phyloP scores from a whole-genome alignment of 371 early-diverging fungal genomes.

The Syncephalastrum sp. region DNA sequence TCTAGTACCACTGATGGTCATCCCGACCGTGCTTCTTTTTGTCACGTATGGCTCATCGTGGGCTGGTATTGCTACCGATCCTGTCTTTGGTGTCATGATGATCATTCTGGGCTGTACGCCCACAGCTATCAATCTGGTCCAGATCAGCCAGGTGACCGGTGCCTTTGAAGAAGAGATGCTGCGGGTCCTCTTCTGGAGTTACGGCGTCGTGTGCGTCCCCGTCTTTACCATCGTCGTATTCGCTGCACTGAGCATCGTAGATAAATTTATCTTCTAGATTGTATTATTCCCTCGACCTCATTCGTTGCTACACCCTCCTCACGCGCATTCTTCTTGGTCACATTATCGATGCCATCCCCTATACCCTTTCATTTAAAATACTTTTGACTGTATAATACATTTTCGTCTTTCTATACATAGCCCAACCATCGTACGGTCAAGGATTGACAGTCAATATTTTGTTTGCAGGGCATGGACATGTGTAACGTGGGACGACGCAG shows the following conservation, averaged over 20 bases:
- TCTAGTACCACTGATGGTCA: conserved; percentile 39
- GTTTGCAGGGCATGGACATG: too few species aligned
- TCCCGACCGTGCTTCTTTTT: conserved; percentile 46
- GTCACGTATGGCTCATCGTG: conserved; percentile 22
- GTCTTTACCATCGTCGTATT: conserved; percentile 40
- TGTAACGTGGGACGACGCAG: too few species aligned
- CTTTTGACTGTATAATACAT: too few species aligned
- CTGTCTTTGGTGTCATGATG: conserved; percentile 48
- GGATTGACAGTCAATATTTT: too few species aligned
- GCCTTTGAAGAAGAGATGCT: conserved; percentile 58
- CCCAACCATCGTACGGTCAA: too few species aligned
- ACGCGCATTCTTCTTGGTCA: too few species aligned
- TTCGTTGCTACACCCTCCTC: too few species aligned
- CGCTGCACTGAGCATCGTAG: conserved; percentile 33
- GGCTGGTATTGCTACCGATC: conserved; percentile 45
- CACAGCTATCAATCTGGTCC: conserved; percentile 59
- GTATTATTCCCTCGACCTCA: too few species aligned
- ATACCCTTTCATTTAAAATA: too few species aligned
- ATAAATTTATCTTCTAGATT: conserved; percentile 18
- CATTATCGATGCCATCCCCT: too few species aligned
- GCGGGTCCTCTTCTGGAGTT: conserved; percentile 58
- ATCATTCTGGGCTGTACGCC: conserved; percentile 54
- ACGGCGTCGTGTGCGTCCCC: conserved; percentile 56
- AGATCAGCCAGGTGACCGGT: conserved; percentile 54
- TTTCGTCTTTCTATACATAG: too few species aligned